Percentiles rank a stretch among this genome's conserved stretches.
phyloP scores from a whole-genome alignment of 495 filamentous ascomycete genomes.

The Tuber microsphaerosporum region DNA sequence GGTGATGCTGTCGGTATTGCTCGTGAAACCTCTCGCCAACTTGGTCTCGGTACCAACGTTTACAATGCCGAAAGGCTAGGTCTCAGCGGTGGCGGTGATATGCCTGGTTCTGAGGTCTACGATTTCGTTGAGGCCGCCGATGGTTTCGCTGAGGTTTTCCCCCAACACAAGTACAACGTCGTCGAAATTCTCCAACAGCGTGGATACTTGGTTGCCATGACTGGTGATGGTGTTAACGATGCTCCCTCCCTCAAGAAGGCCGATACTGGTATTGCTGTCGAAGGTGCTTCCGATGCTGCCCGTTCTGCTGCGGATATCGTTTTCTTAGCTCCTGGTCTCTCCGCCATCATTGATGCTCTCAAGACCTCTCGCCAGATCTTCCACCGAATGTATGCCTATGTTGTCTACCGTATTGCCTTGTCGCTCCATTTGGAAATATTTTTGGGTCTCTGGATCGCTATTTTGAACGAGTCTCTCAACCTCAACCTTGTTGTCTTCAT shows the following conservation, averaged over 20 bases:
- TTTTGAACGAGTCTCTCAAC: slow-evolving; percentile 74
- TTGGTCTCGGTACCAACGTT: slow-evolving; percentile 86
- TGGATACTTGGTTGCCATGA: slow-evolving; percentile 96
- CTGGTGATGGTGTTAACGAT: slow-evolving; percentile 96
- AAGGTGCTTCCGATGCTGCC: slow-evolving; percentile 87
- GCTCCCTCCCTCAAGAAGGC: slow-evolving; percentile 94
- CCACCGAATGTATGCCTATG: slow-evolving; percentile 95
- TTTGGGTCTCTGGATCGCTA: slow-evolving; percentile 83
- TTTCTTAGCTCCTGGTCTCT: slow-evolving; percentile 83
- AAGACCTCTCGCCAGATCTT: slow-evolving; percentile 94
- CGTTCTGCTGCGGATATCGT: slow-evolving; percentile 91
- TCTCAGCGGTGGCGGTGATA: slow-evolving; percentile 71
- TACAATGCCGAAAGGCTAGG: slow-evolving; percentile 87
- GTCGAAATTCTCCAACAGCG: slow-evolving; percentile 95
- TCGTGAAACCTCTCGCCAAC: slow-evolving; percentile 78
- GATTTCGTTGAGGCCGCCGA: slow-evolving; percentile 93
- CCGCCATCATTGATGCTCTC: slow-evolving; percentile 85
- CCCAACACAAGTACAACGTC: slow-evolving; percentile 96
- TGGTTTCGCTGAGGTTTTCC: slow-evolving; percentile 93
- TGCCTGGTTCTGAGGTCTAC: slow-evolving; percentile 86
- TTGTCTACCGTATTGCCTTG: slow-evolving; percentile 89
- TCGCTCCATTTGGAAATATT: slow-evolving; percentile 85
- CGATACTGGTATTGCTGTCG: slow-evolving; percentile 87
- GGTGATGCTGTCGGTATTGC: slow-evolving; percentile 92
- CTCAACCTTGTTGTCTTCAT: slow-evolving; percentile 84